Evolutionary conservation across 495 filamentous ascomycete species (phyloP).

Genomic region (Hypomontagnella monticulosa): DNA sequence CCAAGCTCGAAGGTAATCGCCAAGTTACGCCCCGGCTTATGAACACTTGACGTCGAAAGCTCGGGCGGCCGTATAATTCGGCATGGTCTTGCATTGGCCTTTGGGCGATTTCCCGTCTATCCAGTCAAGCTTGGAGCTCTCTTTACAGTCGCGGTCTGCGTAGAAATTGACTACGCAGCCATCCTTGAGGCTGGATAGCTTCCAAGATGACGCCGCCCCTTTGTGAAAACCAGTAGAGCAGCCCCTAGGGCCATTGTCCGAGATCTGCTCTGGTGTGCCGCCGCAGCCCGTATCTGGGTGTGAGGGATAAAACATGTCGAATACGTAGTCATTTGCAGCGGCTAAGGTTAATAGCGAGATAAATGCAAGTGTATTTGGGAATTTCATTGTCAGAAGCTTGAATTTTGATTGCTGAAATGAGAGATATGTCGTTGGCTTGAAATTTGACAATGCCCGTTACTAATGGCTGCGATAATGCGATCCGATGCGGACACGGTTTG

Average conservation of each 20-base stretch:
- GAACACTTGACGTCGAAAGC: slow-evolving; percentile 11
- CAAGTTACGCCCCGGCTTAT: neutral
- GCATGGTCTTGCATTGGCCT: neutral
- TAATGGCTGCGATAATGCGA: too few relatives aligned
- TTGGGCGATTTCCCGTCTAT: slow-evolving; percentile 10
- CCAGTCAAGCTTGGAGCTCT: slow-evolving; percentile 10
- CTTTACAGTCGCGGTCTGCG: neutral
- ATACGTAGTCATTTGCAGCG: slow-evolving; percentile 6
- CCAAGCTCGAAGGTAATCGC: neutral
- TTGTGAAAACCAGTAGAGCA: neutral
- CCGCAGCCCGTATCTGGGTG: neutral
- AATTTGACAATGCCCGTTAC: too few relatives aligned
- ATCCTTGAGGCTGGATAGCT: neutral
- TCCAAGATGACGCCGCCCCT: neutral
- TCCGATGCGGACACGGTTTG: too few relatives aligned
- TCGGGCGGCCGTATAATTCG: slow-evolving; percentile 1
- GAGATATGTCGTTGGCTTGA: too few relatives aligned
- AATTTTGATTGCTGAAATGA: too few relatives aligned
- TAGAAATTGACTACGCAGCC: neutral
- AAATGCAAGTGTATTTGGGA: too few relatives aligned
- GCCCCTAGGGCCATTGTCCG: neutral
- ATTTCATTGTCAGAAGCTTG: too few relatives aligned
- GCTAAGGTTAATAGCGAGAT: neutral
- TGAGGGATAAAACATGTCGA: slow-evolving; percentile 1
- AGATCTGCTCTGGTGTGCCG: slow-evolving; percentile 8